Base-by-base conservation (phyloP, 192 early-diverging fungal species). In the Backusella morwellensis region DNA sequence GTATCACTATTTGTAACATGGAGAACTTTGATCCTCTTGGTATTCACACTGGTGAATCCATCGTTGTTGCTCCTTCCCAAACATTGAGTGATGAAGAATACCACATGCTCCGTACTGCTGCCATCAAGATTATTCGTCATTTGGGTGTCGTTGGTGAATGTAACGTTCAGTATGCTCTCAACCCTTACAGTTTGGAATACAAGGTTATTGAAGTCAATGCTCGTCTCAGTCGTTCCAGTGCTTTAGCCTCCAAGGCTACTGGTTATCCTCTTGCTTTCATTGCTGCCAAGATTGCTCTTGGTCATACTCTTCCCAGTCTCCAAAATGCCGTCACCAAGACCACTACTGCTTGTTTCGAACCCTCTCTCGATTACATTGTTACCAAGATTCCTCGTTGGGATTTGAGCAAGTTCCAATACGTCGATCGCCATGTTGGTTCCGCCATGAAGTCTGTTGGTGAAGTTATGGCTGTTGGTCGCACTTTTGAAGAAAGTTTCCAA, bases 1-100 rank as follows among this genome's bases (percentile, higher is more conserved):
- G 98, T 84, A 96, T 99, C 72, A 98, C 98, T 34, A 97, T 99
- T 47, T 99, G 98, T 85, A 99, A 99, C 89, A 99, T 98, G 97
- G 97, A 99, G 84, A 99, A 99, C 92, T 98, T 99, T 89, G 98
- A 99, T 77, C 98, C 98, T 29, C 92, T 99, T 41, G 96, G 98
- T 29, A 95, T 95, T 52, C 97, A 99, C 86, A 99, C 97, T 3
- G 97, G 97, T 74, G 97, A 99, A 83, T 97, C 96, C n/a, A 99
- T 99, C 70, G 97, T 99, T 11, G 96, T 99, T 32, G 97, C 97
- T 6, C 97, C 97, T 26, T 92, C 90, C 73, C 97, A 98, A 87
- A 99, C 97, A n/a, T 86, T 99, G 56, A 92, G 89, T 66, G 97
- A 99, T 82, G 93, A 95, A 72, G 97, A 99, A 44, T 99, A 97